Percentiles rank a stretch among this genome's conserved stretches.
Evolutionary conservation across 495 filamentous ascomycete species (phyloP).

Genomic region (Lophiotrema nucula): DNA sequence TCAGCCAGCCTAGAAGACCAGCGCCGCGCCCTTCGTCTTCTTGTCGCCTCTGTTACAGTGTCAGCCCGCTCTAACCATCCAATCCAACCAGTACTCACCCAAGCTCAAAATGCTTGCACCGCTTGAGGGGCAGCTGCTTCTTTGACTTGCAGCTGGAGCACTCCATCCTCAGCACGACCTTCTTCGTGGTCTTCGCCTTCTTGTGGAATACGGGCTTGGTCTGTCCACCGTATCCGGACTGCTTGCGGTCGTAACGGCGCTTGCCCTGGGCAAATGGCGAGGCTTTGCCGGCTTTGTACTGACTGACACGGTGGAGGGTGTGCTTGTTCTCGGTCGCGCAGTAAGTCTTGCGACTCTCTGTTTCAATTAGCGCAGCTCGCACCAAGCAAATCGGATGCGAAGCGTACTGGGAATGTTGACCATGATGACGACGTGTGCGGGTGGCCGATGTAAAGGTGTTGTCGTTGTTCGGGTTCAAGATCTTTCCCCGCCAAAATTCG

Average conservation of each 20-base stretch:
- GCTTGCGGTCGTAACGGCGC: constrained; percentile 99
- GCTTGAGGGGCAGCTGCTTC: constrained; percentile 95
- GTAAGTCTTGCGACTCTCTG: too few species aligned
- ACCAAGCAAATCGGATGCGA: too few species aligned
- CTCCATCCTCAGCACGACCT: constrained; percentile 96
- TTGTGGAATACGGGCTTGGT: constrained; percentile 99
- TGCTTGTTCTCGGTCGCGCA: too few species aligned
- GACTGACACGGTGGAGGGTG: constrained; percentile 69
- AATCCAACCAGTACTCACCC: too few species aligned
- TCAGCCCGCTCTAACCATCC: too few species aligned
- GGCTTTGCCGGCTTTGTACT: constrained; percentile 96
- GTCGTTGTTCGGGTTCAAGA: too few species aligned
- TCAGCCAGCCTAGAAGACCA: constrained; percentile 95
- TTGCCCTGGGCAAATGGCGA: constrained; percentile 94
- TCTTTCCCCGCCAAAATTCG: too few species aligned
- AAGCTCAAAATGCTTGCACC: constrained; percentile 99
- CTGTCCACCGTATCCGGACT: constrained; percentile 99
- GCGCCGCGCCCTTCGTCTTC: constrained; percentile 99
- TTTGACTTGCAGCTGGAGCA: constrained; percentile 96
- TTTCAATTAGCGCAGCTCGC: too few species aligned
- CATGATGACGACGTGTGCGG: too few species aligned
- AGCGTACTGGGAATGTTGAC: too few species aligned
- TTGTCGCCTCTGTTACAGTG: too few species aligned
- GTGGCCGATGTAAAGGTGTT: too few species aligned
- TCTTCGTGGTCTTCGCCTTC: constrained; percentile 99